Base-by-base conservation (phyloP, 2,329 filamentous ascomycete genomes). In the Arthrobotrys sphaeroides region DNA sequence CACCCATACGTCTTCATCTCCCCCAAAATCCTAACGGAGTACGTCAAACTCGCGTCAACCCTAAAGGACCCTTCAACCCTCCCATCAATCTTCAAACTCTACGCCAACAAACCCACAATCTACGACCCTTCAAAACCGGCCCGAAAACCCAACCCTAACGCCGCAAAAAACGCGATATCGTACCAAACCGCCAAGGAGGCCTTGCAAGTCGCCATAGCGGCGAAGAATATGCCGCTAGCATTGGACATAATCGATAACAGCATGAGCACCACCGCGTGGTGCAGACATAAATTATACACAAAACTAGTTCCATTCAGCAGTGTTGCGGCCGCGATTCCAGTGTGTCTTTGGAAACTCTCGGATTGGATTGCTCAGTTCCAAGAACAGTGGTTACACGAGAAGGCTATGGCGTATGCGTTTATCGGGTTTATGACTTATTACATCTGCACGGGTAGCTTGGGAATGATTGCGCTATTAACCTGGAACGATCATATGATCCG, bases 401-500 rank as follows among this genome's bases (percentile, higher is more conserved):
- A 88, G 33, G 93, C 93, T 7, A 96, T 92, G 1, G 88, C 88
- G 9, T 88, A 96, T 74, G 90, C 91, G 3, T 93, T 96, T 81
- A 88, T 88, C 0, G 94, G 92, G 10, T 91, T 95, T 57, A 84
- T 94, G 76, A 91, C 93, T 5, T 99, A 98, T 82, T 86, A 96
- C 43, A 87, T 89, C 18, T 92, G 93, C 77, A 93, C 93, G 3
- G 90, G 88, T 2, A 92, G 90, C 7, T 88, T 98, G 62, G 95
- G 94, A 1, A 84, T 95, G 43, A 88, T 98, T 38, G 93, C 94
- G 6, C 85, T 96, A 73, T 90, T 92, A 24, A 97, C 94, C 33
- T 87, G 90, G 74, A 97, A 97, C 83, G 94, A 98, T 82, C 93
- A 98, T 83, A 97, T 97, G 92, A 90, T 91, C 80, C 89, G 95